Percentiles rank a stretch among this genome's conserved stretches.
phyloP scores from a whole-genome alignment of 139 green algal species.

The Micromonas pusilla region DNA sequence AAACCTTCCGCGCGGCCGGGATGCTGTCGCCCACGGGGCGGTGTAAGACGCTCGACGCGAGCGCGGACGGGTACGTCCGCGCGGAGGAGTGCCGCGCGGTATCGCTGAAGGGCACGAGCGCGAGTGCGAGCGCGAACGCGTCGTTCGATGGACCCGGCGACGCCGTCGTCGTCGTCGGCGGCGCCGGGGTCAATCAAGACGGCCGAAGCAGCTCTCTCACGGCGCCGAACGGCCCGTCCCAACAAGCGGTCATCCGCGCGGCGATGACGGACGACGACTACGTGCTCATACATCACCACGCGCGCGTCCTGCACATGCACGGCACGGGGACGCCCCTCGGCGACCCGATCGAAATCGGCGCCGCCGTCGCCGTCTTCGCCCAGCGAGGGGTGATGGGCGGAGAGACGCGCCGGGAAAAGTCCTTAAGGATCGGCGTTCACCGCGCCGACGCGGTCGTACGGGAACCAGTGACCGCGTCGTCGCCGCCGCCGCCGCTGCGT shows the following conservation, averaged over 20 bases:
- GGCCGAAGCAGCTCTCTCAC: conserved; percentile 72
- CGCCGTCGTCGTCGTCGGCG: neutral
- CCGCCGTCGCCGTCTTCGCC: neutral
- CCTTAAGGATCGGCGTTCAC: neutral
- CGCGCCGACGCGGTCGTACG: no score
- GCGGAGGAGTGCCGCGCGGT: conserved; percentile 50
- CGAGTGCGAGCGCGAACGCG: no score
- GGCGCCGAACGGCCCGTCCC: conserved; percentile 76
- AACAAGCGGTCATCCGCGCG: conserved; percentile 62
- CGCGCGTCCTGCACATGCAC: conserved; percentile 34
- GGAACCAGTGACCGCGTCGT: no score
- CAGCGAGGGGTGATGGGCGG: no score
- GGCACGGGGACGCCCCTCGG: conserved; percentile 42
- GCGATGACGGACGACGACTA: conserved; percentile 40
- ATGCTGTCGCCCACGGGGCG: conserved; percentile 59
- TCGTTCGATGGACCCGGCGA: no score
- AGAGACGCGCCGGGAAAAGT: no score
- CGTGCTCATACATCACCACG: neutral
- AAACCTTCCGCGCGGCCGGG: conserved; percentile 49
- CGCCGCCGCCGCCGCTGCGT: no score
- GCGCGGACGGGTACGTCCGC: conserved; percentile 69
- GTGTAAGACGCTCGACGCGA: conserved; percentile 62
- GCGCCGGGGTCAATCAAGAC: conserved; percentile 54
- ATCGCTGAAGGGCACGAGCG: no score
- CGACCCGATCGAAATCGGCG: conserved; percentile 43